Conservation (phyloP, 495 filamentous ascomycete genomes). For the Penicillium bovifimosum region DNA sequence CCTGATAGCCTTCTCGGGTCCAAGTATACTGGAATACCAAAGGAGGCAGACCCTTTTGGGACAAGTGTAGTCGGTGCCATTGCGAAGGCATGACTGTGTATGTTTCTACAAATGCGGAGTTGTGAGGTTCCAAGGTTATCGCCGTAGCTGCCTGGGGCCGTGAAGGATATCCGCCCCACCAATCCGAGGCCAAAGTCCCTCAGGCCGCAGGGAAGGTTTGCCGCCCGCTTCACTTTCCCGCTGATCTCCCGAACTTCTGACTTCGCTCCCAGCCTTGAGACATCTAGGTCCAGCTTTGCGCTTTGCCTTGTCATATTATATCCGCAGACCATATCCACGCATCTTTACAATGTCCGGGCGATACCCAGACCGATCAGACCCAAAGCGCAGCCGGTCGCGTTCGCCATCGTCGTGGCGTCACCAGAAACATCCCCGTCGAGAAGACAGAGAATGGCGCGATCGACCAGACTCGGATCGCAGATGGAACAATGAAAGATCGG, state of each 20-base stretch:
- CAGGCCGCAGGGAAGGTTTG: conserved; percentile 20
- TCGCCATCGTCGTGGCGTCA: conserved; percentile 41
- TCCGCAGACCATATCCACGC: not conserved
- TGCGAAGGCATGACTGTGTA: conserved; percentile 27
- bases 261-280: conserved; percentile 8
- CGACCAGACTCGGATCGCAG: conserved; percentile 18
- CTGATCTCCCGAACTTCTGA: conserved; percentile 19
- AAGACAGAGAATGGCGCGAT: conserved; percentile 28
- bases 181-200: too few species aligned
- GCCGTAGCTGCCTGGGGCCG: conserved; percentile 15
- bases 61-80: conserved; percentile 35
- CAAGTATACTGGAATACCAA: conserved; percentile 51
- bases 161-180: too few species aligned
- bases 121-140: not conserved
- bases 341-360: conserved; percentile 29
- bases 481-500: conserved; percentile 19
- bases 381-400: conserved; percentile 39
- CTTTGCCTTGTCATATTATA: not conserved
- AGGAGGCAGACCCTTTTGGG: conserved; percentile 32
- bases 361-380: conserved; percentile 26
- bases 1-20: conserved; percentile 53
- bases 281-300: not conserved
- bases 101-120: not conserved
- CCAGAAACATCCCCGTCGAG: conserved; percentile 34
- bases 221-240: conserved; percentile 29